Base-by-base conservation (phyloP, 2,329 filamentous ascomycete genomes). In the Beauveria bassiana region DNA sequence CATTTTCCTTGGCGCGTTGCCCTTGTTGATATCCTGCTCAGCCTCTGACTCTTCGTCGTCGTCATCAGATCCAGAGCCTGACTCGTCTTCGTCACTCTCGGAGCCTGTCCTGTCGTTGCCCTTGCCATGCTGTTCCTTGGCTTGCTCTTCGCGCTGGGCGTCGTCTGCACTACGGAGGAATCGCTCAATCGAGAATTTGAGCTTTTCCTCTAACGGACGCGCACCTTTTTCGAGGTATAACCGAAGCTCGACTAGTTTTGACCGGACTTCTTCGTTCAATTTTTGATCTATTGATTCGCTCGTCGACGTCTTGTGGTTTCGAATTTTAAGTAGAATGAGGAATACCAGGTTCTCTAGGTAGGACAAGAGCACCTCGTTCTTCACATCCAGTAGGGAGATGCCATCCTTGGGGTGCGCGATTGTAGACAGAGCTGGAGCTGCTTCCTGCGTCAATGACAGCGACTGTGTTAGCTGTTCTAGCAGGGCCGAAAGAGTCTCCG, bases 171-270 rank as follows among this genome's bases (percentile, higher is more conserved):
- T 90, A 65, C 91, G 89, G 22, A 99, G 81, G 28, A 97, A 92
- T 71, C 96, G 95, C 74, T 98, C 93, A 69, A 99, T 91, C 72
- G 97, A 93, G 75, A 97, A 99, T 66, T 92, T 93, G 64, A 99
- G 77, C 68, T 93, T 90, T 66, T 89, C 88, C 75, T 99, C 96
- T 18, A 98, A 77, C 0, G 95, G 95, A 18, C 90, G 86, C 3
- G 96, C 90, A 66, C 95, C 96, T 71, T 92, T 92, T 70, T 99
- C 96, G 1, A 99, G 80, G 72, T 96, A 98, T 1, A 97, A 81
- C n/a, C 93, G 85, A 58, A 97, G 79, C 73, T 96, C 92, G 20
- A 93, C 86, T n/a, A 99, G 81, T 71, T 96, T 96, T 67, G 88
- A 87, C 2, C 95, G 87, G 0, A 93, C 87, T 2, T 88, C 81